Conservation (phyloP, 495 filamentous ascomycete genomes). For the Trypethelium eluteriae region DNA sequence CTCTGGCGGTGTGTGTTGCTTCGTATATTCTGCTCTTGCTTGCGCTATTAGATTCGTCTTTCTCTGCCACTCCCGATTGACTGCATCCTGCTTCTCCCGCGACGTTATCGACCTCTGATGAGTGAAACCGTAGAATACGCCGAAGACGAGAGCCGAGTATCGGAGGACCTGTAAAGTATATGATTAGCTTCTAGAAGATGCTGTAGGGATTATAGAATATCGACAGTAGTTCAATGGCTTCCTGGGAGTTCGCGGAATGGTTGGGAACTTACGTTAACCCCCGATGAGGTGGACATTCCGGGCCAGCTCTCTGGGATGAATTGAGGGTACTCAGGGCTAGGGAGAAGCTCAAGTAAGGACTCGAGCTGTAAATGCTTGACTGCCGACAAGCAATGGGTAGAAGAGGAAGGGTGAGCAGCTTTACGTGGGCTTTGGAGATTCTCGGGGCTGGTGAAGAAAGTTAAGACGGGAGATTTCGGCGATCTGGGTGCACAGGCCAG, state of each 20-base stretch:
- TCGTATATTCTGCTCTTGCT: constrained; percentile 83
- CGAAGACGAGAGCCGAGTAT: constrained; percentile 79
- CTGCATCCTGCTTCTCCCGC: constrained; percentile 54
- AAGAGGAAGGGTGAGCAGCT: neutral
- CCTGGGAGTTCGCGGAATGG: neutral
- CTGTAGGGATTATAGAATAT: neutral
- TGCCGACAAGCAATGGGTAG: neutral
- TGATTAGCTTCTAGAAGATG: constrained; percentile 9
- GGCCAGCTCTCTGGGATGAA: neutral
- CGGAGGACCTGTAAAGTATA: constrained; percentile 70
- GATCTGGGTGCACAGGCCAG: constrained; percentile 8
- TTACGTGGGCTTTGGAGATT: neutral
- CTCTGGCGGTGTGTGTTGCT: constrained; percentile 56
- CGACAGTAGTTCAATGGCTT: neutral
- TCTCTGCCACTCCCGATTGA: constrained; percentile 73
- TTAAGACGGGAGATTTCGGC: constrained; percentile 7
- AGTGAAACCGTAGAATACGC: constrained; percentile 85
- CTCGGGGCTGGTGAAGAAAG: constrained; percentile 3
- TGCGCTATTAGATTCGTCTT: constrained; percentile 81
- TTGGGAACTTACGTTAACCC: constrained; percentile 52
- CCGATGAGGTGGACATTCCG: constrained; percentile 48
- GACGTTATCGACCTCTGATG: constrained; percentile 73
- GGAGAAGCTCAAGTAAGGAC: neutral
- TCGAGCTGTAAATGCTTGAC: neutral
- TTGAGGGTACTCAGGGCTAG: neutral